These are phyloP conservation scores for Quercus bicolor DNA, from an alignment of 306 rosid genomes.

Conservation along the genomic window DNA sequence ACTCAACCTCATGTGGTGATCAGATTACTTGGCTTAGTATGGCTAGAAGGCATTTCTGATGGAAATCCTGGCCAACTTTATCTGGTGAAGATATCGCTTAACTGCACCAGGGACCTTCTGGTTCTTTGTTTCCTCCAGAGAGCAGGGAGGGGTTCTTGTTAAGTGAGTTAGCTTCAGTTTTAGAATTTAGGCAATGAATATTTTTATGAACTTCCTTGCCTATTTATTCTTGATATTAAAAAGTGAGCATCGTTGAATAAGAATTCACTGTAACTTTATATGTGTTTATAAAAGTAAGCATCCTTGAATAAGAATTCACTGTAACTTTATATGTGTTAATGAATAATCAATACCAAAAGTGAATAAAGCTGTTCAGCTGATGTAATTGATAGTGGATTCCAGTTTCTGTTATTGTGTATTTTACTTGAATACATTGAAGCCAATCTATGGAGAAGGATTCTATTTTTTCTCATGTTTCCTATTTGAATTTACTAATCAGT, in stretches of 20 bases:
- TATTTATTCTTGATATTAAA: neutral
- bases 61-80: neutral
- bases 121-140: too few relatives aligned
- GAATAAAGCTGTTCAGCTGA: neutral
- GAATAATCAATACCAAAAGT: neutral
- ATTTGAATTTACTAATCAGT: neutral
- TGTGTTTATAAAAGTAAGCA: neutral
- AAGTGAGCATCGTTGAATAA: neutral
- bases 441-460: neutral
- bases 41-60: neutral
- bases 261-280: neutral
- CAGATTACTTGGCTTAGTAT: neutral
- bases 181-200: neutral
- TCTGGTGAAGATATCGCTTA: neutral
- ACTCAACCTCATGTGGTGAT: constrained; percentile 59
- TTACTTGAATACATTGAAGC: neutral
- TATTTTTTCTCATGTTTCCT: too few relatives aligned
- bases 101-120: neutral
- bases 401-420: too few relatives aligned
- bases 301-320: neutral
- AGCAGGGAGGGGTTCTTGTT: neutral
- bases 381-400: neutral
- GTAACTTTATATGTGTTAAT: neutral
- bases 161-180: neutral
- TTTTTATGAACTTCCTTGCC: neutral